Evolutionary conservation across 768 basidiomycete genomes (phyloP).

Genomic region (Gymnopilus junonius): DNA sequence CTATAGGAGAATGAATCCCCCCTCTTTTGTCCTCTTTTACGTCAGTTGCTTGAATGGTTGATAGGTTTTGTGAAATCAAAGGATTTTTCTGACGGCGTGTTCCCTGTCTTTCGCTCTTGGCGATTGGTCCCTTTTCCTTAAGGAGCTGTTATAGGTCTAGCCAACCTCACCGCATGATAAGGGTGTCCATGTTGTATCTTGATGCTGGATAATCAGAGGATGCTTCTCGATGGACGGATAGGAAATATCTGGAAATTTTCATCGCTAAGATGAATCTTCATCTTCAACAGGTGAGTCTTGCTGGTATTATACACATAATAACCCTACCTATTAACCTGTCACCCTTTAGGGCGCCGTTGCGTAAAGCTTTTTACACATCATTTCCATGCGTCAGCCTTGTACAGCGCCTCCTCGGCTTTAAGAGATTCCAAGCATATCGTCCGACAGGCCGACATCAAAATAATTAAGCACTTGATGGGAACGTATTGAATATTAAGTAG

Average conservation of each 20-base stretch:
- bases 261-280: not conserved
- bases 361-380: not conserved
- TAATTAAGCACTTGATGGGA: not conserved
- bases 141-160: not conserved
- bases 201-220: not conserved
- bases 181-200: not conserved
- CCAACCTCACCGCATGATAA: not conserved
- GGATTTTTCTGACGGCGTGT: no score
- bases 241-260: not conserved
- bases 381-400: not conserved
- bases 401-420: not conserved
- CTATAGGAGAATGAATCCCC: not conserved
- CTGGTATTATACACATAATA: not conserved
- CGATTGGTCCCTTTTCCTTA: not conserved
- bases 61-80: not conserved
- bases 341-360: not conserved
- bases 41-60: not conserved
- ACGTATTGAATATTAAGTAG: not conserved
- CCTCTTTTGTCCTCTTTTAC: not conserved
- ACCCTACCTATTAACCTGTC: not conserved
- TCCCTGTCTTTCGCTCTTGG: not conserved
- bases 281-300: not conserved
- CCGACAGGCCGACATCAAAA: not conserved
- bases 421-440: not conserved
- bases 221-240: not conserved